A percentile compares a stretch with the other conserved stretches of the same genome.
These are phyloP conservation scores for Huntiella omanensis DNA, from an alignment of 2,329 filamentous ascomycete genomes.

Conservation along the genomic window DNA sequence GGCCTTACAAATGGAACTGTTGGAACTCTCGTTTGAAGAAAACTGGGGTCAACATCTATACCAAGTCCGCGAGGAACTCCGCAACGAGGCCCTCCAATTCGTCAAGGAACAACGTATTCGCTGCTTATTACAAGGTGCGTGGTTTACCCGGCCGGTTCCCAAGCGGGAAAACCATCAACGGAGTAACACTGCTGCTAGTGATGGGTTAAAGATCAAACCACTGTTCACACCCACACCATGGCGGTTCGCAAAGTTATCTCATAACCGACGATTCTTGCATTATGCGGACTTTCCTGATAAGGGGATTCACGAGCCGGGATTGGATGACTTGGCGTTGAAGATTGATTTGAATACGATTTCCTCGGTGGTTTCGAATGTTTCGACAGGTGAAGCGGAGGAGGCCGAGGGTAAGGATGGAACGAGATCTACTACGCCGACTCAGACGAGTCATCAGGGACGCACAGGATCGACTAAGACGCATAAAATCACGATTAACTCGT, in stretches of 20 bases:
- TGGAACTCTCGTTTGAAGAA: slow-evolving; percentile 83
- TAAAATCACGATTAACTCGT: slow-evolving; percentile 83
- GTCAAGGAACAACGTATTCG: slow-evolving; percentile 92
- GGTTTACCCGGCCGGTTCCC: slow-evolving; percentile 47
- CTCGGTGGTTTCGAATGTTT: slow-evolving; percentile 84
- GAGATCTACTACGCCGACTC: slow-evolving; percentile 4
- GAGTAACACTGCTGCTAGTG: slow-evolving; percentile 24
- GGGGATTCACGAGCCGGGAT: slow-evolving; percentile 42
- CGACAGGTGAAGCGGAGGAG: slow-evolving; percentile 33
- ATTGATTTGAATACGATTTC: slow-evolving; percentile 76
- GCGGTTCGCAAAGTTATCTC: slow-evolving; percentile 74
- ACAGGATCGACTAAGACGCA: slow-evolving; percentile 32
- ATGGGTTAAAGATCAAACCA: slow-evolving; percentile 18
- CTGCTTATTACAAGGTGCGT: slow-evolving; percentile 71
- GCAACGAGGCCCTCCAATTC: slow-evolving; percentile 82
- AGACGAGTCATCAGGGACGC: background rate
- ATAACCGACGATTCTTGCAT: slow-evolving; percentile 78
- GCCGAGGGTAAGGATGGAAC: slow-evolving; percentile 23
- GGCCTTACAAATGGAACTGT: slow-evolving; percentile 78
- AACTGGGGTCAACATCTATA: slow-evolving; percentile 81
- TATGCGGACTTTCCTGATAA: slow-evolving; percentile 66
- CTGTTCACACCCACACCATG: slow-evolving; percentile 38
- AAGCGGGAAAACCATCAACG: slow-evolving; percentile 20
- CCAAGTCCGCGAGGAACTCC: slow-evolving; percentile 79
- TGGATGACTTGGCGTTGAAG: slow-evolving; percentile 60